Base-by-base conservation (phyloP, 352 stramenopile genomes). In the Phytophthora capsici region DNA sequence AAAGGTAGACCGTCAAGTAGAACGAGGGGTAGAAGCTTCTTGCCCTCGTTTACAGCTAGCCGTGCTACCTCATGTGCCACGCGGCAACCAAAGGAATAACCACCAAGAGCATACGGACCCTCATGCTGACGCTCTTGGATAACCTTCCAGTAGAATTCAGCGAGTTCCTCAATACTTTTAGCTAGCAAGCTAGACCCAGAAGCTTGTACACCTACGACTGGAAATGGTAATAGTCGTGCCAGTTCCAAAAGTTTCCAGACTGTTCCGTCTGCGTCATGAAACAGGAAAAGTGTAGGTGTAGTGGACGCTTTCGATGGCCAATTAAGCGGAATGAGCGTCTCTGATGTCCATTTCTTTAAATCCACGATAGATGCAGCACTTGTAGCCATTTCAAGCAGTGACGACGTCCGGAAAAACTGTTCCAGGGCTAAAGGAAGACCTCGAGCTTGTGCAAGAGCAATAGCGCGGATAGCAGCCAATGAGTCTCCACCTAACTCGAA, bases 401-500 rank as follows among this genome's bases (percentile, higher is more conserved):
- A 77, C 0, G 60, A 63, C 41, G 75, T 69, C 2, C 79, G 73
- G 45, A 81, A 85, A 26, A 87, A 81, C 17, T 69, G 63, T 8
- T 84, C 65, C n/a, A 91, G 57, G 2, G 80, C 61, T 8, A 88
- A 56, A 3, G 49, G 30, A 10, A 91, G 20, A 5, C 75, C 77
- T 17, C 84, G 80, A 7, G 75, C 66, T 45, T 83, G 75, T 23
- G 84, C 73, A 6, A 89, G 49, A 7, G 77, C 76, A 16, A 89
- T 88, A 26, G 84, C 78, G 2, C 80, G 82, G n/a, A 90, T 87
- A 38, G 82, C 82, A 10, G 73, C 63, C 16, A 93, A 62, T 8
- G 83, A 92, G 26, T 90, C 82, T 10, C 85, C 85, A 4, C 85
- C 85, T 12, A 91, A 40, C 40, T 88, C 78, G 47, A 93, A 91